Evolutionary conservation across 2,329 filamentous ascomycete species (phyloP).

Genomic region (Parascedosporium putredinis): DNA sequence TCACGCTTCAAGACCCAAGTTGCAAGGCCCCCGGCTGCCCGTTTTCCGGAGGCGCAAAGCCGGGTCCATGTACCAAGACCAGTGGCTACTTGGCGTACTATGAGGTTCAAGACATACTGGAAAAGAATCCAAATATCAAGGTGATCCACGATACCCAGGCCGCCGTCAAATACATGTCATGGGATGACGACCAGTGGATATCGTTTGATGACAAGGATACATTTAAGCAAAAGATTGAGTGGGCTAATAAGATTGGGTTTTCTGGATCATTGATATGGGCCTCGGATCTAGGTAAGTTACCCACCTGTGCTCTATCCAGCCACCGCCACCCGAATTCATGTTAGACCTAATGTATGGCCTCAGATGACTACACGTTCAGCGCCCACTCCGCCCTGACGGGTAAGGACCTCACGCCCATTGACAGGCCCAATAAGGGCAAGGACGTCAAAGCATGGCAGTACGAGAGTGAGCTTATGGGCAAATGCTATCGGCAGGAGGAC

Average conservation of each 20-base stretch:
- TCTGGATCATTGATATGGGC: conserved; percentile 15
- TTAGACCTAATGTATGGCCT: background rate
- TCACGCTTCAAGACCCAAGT: conserved; percentile 12
- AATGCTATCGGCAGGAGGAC: background rate
- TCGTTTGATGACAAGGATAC: conserved; percentile 14
- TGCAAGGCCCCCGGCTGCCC: conserved; percentile 15
- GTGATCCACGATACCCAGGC: conserved; percentile 11
- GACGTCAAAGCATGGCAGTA: background rate
- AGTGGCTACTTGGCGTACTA: conserved; percentile 3
- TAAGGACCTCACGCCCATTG: conserved; percentile 5
- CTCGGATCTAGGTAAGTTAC: conserved; percentile 11
- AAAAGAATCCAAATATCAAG: conserved; percentile 12
- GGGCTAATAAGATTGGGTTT: conserved; percentile 12
- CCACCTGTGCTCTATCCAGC: background rate
- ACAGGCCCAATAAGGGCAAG: background rate
- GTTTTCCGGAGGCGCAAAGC: conserved; percentile 11
- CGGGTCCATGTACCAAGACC: conserved; percentile 11
- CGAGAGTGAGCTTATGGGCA: no score
- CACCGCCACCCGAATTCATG: background rate
- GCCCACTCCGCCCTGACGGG: conserved; percentile 1
- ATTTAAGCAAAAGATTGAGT: conserved; percentile 13
- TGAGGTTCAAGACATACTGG: conserved; percentile 9
- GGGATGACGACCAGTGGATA: conserved; percentile 14
- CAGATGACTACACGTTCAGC: conserved; percentile 4
- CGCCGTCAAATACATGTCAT: conserved; percentile 12